Conservation (phyloP, 2,329 filamentous ascomycete genomes). For the Scedosporium aurantiacum region DNA sequence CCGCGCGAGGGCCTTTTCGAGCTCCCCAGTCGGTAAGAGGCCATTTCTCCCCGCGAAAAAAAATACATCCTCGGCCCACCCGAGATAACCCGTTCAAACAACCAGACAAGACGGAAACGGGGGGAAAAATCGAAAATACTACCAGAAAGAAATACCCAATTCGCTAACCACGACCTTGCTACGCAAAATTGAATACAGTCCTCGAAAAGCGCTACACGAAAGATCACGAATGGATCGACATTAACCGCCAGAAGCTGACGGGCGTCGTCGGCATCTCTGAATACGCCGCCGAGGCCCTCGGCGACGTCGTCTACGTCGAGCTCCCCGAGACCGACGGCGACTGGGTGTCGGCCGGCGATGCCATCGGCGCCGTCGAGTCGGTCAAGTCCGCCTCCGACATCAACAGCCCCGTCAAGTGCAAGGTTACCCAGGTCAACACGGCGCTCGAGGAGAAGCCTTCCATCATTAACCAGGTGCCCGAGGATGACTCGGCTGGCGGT, state of each 20-base stretch:
- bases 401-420: constrained; percentile 74
- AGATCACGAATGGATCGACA: constrained; percentile 97
- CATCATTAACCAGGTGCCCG: constrained; percentile 80
- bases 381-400: constrained; percentile 99
- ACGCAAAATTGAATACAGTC: constrained; percentile 25
- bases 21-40: constrained; percentile 1
- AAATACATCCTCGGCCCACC: background rate
- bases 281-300: constrained; percentile 85
- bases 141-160: background rate
- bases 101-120: background rate
- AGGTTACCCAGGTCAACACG: constrained; percentile 62
- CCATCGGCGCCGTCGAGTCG: constrained; percentile 90
- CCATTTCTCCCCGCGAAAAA: background rate
- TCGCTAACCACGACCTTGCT: background rate
- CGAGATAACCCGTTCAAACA: background rate
- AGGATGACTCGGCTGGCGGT: constrained; percentile 61
- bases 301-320: constrained; percentile 96
- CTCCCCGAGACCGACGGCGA: constrained; percentile 58
- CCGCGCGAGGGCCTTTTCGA: background rate
- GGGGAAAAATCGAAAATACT: background rate
- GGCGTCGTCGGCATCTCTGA: constrained; percentile 77
- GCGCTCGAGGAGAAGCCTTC: constrained; percentile 74
- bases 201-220: constrained; percentile 79
- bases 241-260: constrained; percentile 69
- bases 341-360: constrained; percentile 64